These are phyloP conservation scores for Tulasnella sp. DNA, from an alignment of 768 basidiomycete species.

Conservation along the genomic window DNA sequence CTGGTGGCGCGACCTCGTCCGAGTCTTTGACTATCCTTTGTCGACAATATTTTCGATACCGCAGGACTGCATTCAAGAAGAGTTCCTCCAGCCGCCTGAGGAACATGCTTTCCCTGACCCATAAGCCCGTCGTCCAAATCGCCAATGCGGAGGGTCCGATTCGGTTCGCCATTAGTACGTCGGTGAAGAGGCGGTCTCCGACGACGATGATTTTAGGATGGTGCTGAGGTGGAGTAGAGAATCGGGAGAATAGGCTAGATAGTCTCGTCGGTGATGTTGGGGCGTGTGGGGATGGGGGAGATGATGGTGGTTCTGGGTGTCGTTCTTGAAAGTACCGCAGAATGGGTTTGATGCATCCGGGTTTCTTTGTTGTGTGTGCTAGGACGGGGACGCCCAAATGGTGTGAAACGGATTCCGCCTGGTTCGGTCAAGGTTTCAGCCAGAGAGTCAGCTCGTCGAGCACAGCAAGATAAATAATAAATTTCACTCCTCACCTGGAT, in stretches of 20 bases:
- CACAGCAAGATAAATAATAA: not conserved
- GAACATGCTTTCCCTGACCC: constrained; percentile 31
- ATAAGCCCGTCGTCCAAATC: constrained; percentile 32
- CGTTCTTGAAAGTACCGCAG: constrained; percentile 57
- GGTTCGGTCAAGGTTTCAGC: constrained; percentile 24
- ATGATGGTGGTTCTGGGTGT: constrained; percentile 20
- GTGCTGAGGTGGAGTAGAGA: constrained; percentile 32
- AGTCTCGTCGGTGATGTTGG: not conserved
- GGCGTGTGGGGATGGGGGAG: not conserved
- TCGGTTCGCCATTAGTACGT: constrained; percentile 79
- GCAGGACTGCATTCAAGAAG: not conserved
- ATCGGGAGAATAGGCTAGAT: not conserved
- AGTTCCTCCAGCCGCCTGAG: constrained; percentile 25
- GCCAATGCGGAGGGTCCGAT: constrained; percentile 40
- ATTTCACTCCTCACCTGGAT: constrained; percentile 74
- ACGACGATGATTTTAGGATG: constrained; percentile 63
- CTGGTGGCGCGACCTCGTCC: not conserved
- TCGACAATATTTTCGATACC: not conserved
- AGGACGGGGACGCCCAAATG: constrained; percentile 80
- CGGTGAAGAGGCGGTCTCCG: constrained; percentile 91
- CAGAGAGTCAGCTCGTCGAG: not conserved
- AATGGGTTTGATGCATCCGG: constrained; percentile 71
- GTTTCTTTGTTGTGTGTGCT: constrained; percentile 70
- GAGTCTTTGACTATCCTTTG: not conserved
- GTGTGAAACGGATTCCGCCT: constrained; percentile 84